Conservation (phyloP, 257 asterid species). For the Paulownia fortunei region DNA sequence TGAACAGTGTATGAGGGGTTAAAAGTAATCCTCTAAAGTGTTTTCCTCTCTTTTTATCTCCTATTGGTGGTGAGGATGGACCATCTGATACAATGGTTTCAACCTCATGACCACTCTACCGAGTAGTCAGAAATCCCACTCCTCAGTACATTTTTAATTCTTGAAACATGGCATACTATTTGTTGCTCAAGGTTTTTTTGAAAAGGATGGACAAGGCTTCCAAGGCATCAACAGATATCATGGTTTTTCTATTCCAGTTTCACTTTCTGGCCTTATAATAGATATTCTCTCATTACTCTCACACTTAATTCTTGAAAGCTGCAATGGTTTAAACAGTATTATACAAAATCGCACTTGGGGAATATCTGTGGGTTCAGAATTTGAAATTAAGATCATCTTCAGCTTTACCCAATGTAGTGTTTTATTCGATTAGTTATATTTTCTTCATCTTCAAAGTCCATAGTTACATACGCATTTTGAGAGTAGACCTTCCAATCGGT, state of each 20-base stretch:
- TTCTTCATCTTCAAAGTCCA: neutral
- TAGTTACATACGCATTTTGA: neutral
- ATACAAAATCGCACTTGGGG: neutral
- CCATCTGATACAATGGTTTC: slow-evolving; percentile 23
- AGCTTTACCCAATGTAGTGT: neutral
- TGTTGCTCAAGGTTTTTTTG: neutral
- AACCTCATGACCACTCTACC: slow-evolving; percentile 3
- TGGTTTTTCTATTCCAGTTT: neutral
- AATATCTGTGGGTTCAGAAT: neutral
- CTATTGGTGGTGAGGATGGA: slow-evolving; percentile 41
- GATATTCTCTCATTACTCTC: neutral
- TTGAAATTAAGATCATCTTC: neutral
- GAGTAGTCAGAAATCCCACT: neutral
- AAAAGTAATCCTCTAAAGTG: slow-evolving; percentile 9
- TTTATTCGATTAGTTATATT: no score
- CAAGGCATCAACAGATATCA: neutral
- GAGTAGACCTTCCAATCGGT: no score
- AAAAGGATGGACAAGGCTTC: neutral
- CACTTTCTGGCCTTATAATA: neutral
- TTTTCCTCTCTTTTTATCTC: neutral
- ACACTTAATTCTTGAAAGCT: neutral
- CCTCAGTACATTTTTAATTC: neutral
- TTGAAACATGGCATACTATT: neutral
- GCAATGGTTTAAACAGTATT: neutral
- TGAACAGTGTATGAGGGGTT: neutral